Evolutionary conservation across 352 stramenopile species (phyloP).

Genomic region (Phytophthora citrophthora): DNA sequence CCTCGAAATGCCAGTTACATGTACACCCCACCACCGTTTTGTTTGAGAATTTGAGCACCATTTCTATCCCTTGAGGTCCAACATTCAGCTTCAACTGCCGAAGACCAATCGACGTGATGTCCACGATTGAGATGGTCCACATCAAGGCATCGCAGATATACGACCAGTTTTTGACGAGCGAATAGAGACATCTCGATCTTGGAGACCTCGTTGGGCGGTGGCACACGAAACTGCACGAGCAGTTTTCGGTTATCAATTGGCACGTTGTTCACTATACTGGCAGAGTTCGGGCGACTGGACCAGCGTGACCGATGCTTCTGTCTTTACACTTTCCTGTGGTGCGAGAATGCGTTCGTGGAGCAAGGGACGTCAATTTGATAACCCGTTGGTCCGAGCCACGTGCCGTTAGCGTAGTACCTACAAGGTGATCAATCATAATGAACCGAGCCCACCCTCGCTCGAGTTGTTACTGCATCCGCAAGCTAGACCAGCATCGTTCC

Average conservation of each 20-base stretch:
- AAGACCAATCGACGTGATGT: neutral
- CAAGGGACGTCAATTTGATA: neutral
- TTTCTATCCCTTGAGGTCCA: slow-evolving; percentile 19
- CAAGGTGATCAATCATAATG: slow-evolving; percentile 6
- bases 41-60: neutral
- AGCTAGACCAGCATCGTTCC: neutral
- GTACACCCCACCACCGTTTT: neutral
- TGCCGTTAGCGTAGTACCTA: slow-evolving; percentile 3
- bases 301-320: neutral
- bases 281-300: neutral
- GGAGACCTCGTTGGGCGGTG: slow-evolving; percentile 16
- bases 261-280: neutral
- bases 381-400: slow-evolving; percentile 23
- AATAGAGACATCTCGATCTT: slow-evolving; percentile 14
- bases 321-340: neutral
- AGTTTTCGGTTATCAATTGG: slow-evolving; percentile 10
- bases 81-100: slow-evolving; percentile 3
- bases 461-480: neutral
- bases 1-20: neutral
- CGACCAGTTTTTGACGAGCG: slow-evolving; percentile 3
- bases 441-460: neutral
- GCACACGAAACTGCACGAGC: slow-evolving; percentile 25
- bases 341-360: slow-evolving; percentile 4
- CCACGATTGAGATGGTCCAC: slow-evolving; percentile 8
- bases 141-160: slow-evolving; percentile 14